Conservation (phyloP, 2,329 filamentous ascomycete genomes). For the Coniochaeta sp. region DNA sequence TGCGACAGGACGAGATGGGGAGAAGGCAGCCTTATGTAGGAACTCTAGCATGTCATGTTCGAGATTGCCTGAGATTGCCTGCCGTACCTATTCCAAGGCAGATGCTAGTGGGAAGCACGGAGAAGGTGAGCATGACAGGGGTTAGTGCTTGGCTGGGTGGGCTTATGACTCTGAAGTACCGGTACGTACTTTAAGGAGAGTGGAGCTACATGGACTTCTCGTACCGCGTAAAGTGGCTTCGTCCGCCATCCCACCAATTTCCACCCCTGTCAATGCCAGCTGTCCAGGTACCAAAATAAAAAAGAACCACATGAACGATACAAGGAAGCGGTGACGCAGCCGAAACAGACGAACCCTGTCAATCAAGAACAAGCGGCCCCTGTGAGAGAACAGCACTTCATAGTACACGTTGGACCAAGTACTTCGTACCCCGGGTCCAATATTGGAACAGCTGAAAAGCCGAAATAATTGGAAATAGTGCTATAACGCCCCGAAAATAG, state of each 20-base stretch:
- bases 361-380: background rate
- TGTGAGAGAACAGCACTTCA: background rate
- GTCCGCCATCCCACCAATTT: background rate
- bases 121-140: background rate
- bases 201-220: background rate
- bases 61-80: constrained; percentile 2
- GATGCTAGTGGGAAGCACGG: constrained; percentile 2
- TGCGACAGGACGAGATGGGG: background rate
- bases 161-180: constrained; percentile 1
- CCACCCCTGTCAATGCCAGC: background rate
- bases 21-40: constrained; percentile 3
- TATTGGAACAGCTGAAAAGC: background rate
- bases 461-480: constrained; percentile 1
- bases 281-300: constrained; percentile 3
- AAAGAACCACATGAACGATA: constrained; percentile 1
- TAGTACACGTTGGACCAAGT: background rate
- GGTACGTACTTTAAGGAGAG: background rate
- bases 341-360: background rate
- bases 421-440: background rate
- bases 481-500: background rate
- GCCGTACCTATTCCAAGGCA: constrained; percentile 1
- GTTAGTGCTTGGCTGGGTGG: background rate
- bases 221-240: background rate
- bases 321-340: constrained; percentile 1
- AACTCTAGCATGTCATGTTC: constrained; percentile 2